Conservation (phyloP, 225 moss, liverwort and hornwort species). For the Antitrichia curtipendula region DNA sequence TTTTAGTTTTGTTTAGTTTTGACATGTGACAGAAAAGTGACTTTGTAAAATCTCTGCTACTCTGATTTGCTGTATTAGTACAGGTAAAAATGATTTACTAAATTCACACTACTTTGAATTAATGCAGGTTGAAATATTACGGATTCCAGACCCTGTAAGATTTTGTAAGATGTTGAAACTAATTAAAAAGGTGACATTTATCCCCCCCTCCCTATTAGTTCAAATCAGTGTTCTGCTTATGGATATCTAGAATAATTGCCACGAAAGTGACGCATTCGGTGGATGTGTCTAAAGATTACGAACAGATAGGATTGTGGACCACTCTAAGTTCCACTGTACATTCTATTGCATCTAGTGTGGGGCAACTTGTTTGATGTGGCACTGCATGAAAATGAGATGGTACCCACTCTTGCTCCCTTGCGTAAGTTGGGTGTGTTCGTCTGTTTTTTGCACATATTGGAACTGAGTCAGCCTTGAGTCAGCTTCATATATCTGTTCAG, state of each 20-base stretch:
- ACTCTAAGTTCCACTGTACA: not conserved
- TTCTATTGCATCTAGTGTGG: not conserved
- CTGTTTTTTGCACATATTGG: not conserved
- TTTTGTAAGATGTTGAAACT: not conserved
- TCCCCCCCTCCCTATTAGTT: too few relatives aligned
- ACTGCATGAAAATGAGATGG: too few relatives aligned
- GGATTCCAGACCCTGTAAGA: too few relatives aligned
- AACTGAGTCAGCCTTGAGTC: not conserved
- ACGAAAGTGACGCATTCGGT: not conserved
- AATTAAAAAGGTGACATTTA: not conserved
- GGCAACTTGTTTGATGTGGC: not conserved
- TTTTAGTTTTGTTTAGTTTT: rapidly evolving
- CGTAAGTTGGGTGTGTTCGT: not conserved
- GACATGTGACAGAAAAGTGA: too few relatives aligned
- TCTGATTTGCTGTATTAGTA: not conserved
- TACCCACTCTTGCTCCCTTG: not conserved
- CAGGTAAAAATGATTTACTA: rapidly evolving
- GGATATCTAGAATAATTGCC: not conserved
- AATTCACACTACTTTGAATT: too few relatives aligned
- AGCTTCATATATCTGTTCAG: not conserved
- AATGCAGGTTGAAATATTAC: not conserved
- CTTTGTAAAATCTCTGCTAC: not conserved
- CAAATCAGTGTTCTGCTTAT: not conserved
- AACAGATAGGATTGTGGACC: not conserved
- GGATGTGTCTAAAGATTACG: not conserved